Conservation (phyloP, 108 stramenopile genomes). For the Skeletonema grethae region DNA sequence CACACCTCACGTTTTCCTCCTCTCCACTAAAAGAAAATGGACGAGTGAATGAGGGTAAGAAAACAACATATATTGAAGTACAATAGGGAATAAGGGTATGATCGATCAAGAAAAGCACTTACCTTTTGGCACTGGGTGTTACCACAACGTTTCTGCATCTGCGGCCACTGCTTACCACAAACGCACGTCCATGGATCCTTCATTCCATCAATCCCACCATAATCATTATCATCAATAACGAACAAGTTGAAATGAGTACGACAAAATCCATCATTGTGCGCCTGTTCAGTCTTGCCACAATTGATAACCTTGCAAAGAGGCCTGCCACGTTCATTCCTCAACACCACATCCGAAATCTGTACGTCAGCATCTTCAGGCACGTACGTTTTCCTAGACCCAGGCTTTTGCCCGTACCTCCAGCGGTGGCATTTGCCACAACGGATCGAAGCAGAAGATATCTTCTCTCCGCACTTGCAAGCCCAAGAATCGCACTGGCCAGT, state of each 20-base stretch:
- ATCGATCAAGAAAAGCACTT: neutral
- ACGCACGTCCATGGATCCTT: slow-evolving; percentile 1
- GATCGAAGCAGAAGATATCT: neutral
- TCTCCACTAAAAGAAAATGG: neutral
- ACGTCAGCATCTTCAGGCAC: neutral
- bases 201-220: neutral
- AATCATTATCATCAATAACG: neutral
- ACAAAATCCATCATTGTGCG: slow-evolving; percentile 32
- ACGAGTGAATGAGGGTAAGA: neutral
- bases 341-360: neutral
- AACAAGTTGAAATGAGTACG: slow-evolving; percentile 11
- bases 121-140: slow-evolving; percentile 6
- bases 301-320: slow-evolving; percentile 23
- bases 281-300: slow-evolving; percentile 21
- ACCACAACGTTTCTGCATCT: slow-evolving; percentile 1
- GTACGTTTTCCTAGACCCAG: slow-evolving; percentile 5
- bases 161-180: neutral
- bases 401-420: slow-evolving; percentile 4
- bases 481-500: slow-evolving; percentile 12
- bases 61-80: neutral
- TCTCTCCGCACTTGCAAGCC: slow-evolving; percentile 9
- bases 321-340: slow-evolving; percentile 16
- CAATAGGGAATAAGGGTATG: neutral
- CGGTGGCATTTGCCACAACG: slow-evolving; percentile 1
- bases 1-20: slow-evolving; percentile 2